Percentiles rank a stretch among this genome's conserved stretches.
These are phyloP conservation scores for Haplographium delicatum DNA, from an alignment of 495 filamentous ascomycete genomes.

Conservation along the genomic window DNA sequence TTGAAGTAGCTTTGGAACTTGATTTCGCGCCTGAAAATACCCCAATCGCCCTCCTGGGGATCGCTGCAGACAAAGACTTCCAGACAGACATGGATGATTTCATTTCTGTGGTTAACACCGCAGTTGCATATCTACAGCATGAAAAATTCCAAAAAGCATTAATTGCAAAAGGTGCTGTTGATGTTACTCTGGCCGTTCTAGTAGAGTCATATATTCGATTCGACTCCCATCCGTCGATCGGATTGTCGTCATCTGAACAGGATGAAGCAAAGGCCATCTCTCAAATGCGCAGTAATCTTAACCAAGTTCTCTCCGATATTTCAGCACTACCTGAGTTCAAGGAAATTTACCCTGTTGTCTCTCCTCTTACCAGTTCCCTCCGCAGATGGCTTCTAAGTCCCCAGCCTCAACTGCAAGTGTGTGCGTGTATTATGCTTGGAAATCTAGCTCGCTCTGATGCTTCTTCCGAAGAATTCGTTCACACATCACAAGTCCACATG, in stretches of 20 bases:
- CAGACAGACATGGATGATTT: constrained; percentile 30
- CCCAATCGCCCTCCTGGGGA: constrained; percentile 22
- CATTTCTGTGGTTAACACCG: constrained; percentile 28
- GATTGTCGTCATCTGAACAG: constrained; percentile 22
- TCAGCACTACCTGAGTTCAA: constrained; percentile 54
- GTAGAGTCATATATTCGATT: constrained; percentile 31
- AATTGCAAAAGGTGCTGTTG: constrained; percentile 28
- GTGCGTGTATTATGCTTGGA: constrained; percentile 69
- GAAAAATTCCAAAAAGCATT: constrained; percentile 37
- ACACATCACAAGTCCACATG: constrained; percentile 45
- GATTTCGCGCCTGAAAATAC: constrained; percentile 28
- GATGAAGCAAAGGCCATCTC: constrained; percentile 49
- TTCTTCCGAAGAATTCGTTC: constrained; percentile 53
- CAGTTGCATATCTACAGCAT: constrained; percentile 23
- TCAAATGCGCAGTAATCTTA: constrained; percentile 49
- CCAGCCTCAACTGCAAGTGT: constrained; percentile 60
- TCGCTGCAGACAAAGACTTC: constrained; percentile 21
- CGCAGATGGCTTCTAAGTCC: constrained; percentile 44
- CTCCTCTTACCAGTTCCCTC: constrained; percentile 46
- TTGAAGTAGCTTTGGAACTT: no score
- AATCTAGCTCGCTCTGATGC: constrained; percentile 72
- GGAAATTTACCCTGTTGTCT: constrained; percentile 42
- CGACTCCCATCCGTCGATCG: constrained; percentile 21
- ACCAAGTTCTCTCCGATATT: constrained; percentile 56
- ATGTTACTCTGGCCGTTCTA: constrained; percentile 24